Evolutionary conservation across 805 yeast species (phyloP).

Genomic region (Candida tibetensis): DNA sequence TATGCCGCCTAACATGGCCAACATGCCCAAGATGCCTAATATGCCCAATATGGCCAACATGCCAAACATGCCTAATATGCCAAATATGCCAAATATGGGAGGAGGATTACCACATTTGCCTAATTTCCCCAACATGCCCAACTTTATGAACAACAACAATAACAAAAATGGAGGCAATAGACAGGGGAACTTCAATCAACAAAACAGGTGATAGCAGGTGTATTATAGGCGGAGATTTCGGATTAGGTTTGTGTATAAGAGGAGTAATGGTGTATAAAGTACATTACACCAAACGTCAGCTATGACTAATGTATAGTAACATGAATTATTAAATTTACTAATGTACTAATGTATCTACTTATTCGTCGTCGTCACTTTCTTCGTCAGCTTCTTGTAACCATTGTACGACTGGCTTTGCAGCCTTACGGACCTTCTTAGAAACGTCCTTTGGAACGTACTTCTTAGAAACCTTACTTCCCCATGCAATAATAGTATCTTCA

Average conservation of each 20-base stretch:
- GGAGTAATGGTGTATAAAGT: not conserved
- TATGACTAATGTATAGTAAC: constrained; percentile 2
- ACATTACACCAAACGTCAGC: not conserved
- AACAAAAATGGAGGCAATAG: constrained; percentile 2
- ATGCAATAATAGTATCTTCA: constrained; percentile 75
- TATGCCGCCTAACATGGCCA: constrained; percentile 19
- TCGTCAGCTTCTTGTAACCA: constrained; percentile 96
- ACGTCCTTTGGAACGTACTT: constrained; percentile 90
- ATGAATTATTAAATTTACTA: not conserved
- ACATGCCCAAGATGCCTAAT: constrained; percentile 19
- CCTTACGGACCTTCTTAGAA: constrained; percentile 90
- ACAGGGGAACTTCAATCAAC: not conserved
- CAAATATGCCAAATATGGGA: constrained; percentile 14
- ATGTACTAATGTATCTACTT: not conserved
- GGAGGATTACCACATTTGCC: too few species aligned
- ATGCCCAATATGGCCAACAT: constrained; percentile 21
- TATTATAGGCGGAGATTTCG: too few species aligned
- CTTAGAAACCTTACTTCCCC: constrained; percentile 91
- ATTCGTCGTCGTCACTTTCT: constrained; percentile 62
- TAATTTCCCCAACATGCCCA: constrained; percentile 22
- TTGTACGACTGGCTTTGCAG: constrained; percentile 91
- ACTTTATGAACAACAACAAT: constrained; percentile 8
- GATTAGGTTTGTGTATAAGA: not conserved
- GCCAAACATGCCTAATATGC: constrained; percentile 24
- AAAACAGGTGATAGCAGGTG: not conserved